Evolutionary conservation across 73 alveolate species (phyloP).

Genomic region (Stentor roeselii): DNA sequence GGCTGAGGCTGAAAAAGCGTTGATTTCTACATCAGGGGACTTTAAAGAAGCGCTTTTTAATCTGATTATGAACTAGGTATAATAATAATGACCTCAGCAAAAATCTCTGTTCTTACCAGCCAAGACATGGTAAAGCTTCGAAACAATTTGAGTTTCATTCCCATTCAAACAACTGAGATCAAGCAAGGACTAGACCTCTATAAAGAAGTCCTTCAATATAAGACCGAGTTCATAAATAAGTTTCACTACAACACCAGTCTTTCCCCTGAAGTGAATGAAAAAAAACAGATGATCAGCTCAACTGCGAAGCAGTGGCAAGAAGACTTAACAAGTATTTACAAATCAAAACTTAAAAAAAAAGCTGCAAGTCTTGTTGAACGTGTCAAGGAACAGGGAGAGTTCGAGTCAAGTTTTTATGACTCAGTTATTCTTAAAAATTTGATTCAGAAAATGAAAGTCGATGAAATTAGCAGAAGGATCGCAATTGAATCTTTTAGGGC

Average conservation of each 20-base stretch:
- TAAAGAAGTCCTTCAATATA: neutral
- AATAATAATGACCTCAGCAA: neutral
- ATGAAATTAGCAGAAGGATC: neutral
- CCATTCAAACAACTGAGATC: neutral
- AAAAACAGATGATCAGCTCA: neutral
- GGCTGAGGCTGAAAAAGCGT: neutral
- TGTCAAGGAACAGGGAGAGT: neutral
- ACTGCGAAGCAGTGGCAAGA: neutral
- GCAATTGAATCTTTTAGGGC: neutral
- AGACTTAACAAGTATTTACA: neutral
- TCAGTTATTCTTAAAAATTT: neutral
- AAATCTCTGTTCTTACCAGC: neutral
- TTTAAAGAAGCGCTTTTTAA: neutral
- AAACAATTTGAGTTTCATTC: neutral
- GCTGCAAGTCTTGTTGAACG: neutral
- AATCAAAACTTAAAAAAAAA: neutral
- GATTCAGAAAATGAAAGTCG: neutral
- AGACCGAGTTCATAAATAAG: neutral
- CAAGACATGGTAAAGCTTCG: constrained; percentile 5
- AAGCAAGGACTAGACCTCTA: neutral
- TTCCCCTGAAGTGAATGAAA: neutral
- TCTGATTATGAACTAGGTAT: neutral
- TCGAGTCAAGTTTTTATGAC: neutral
- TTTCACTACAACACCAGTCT: neutral
- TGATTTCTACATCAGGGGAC: neutral